Conservation (phyloP, 129 eudicot species). For the Chrysanthemum seticuspe region DNA sequence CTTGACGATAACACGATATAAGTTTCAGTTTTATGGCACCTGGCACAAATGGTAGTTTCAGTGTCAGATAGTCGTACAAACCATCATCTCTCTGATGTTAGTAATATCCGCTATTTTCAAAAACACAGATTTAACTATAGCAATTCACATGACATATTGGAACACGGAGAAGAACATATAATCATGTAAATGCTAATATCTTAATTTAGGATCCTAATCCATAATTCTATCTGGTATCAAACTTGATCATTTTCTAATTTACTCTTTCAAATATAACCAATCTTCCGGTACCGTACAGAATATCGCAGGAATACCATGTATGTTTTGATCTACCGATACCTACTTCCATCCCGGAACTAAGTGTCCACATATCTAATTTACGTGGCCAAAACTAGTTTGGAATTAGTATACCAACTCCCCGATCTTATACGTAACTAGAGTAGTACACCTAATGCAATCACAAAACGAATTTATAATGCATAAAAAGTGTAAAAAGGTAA, state of each 20-base stretch:
- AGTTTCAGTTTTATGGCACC: slow-evolving; percentile 14
- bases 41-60: slow-evolving; percentile 6
- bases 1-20: slow-evolving; percentile 17
- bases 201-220: background rate
- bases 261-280: slow-evolving; percentile 1
- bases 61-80: slow-evolving; percentile 3
- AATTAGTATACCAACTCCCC: too few relatives aligned
- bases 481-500: too few relatives aligned
- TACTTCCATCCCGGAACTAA: too few relatives aligned
- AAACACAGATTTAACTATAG: background rate
- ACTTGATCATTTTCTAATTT: slow-evolving; percentile 9
- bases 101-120: background rate
- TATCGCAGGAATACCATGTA: background rate
- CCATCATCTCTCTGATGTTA: background rate
- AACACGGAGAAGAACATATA: too few relatives aligned
- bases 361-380: too few relatives aligned
- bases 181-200: background rate
- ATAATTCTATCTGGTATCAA: background rate
- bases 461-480: too few relatives aligned
- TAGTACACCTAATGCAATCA: too few relatives aligned
- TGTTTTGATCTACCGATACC: too few relatives aligned
- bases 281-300: background rate
- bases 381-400: too few relatives aligned
- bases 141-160: too few relatives aligned
- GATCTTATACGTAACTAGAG: too few relatives aligned